phyloP scores from a whole-genome alignment of 2,329 filamentous ascomycete genomes.

The Fusarium denticulatum region DNA sequence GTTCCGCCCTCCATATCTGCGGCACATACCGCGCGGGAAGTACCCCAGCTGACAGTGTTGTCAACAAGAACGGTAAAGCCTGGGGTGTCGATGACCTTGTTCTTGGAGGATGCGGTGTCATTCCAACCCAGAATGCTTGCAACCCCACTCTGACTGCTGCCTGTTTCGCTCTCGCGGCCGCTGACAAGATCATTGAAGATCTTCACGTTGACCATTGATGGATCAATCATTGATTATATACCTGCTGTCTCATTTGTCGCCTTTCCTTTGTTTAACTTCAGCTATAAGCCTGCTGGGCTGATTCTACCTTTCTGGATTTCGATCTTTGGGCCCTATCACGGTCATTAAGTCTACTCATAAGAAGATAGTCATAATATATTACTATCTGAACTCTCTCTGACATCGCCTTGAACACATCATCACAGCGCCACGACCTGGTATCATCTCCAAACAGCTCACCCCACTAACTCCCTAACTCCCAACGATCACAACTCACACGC shows the following conservation, averaged over 20 bases:
- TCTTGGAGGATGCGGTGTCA: background rate
- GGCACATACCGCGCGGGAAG: background rate
- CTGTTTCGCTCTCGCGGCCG: constrained; percentile 2
- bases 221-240: no score
- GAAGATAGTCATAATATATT: background rate
- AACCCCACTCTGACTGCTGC: constrained; percentile 4
- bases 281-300: accelerated
- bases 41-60: background rate
- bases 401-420: background rate
- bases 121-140: constrained; percentile 2
- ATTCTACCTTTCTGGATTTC: background rate
- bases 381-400: background rate
- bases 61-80: background rate
- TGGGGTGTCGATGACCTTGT: background rate
- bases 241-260: background rate
- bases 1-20: background rate
- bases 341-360: background rate
- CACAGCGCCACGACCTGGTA: background rate
- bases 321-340: background rate
- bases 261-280: background rate
- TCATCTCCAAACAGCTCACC: background rate
- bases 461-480: no score
- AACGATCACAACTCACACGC: background rate
- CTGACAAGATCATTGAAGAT: constrained; percentile 1
- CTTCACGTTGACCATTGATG: background rate